phyloP scores from a whole-genome alignment of 2,329 filamentous ascomycete genomes.

The Trichoderma semiorbis region DNA sequence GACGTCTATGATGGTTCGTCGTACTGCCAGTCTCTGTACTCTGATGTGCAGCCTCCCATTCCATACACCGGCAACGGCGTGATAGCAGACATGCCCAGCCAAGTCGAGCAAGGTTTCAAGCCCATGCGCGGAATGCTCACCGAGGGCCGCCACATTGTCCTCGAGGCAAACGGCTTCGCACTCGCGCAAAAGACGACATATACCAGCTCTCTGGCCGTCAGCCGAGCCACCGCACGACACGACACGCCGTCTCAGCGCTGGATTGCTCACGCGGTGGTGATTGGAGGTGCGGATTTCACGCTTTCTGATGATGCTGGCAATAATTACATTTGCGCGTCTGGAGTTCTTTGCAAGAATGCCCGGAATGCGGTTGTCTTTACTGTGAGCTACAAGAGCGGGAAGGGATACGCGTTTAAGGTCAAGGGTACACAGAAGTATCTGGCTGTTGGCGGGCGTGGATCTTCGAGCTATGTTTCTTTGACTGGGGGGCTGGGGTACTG shows the following conservation, averaged over 20 bases:
- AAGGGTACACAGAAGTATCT: constrained; percentile 14
- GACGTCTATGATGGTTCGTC: constrained; percentile 46
- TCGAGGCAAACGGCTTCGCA: constrained; percentile 45
- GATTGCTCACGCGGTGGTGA: constrained; percentile 42
- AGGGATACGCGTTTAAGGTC: constrained; percentile 22
- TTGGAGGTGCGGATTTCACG: constrained; percentile 28
- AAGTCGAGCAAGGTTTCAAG: constrained; percentile 54
- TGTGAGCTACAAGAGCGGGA: constrained; percentile 21
- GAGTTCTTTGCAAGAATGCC: background rate
- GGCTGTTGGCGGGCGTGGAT: background rate
- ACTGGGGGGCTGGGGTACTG: background rate
- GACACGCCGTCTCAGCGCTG: constrained; percentile 44
- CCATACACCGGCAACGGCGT: constrained; percentile 42
- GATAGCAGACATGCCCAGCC: constrained; percentile 36
- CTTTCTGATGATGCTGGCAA: constrained; percentile 26
- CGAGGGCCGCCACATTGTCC: constrained; percentile 52
- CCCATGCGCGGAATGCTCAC: constrained; percentile 48
- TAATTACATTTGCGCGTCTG: constrained; percentile 22
- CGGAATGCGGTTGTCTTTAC: constrained; percentile 21
- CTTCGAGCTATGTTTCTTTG: background rate
- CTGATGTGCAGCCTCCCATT: constrained; percentile 39
- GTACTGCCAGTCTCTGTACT: constrained; percentile 40
- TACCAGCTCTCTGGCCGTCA: constrained; percentile 20
- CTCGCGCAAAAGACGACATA: constrained; percentile 33
- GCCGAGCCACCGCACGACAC: constrained; percentile 28